Percentiles rank a stretch among this genome's conserved stretches.
These are phyloP conservation scores for Lepiota subincarnata DNA, from an alignment of 768 basidiomycete genomes.

Conservation along the genomic window DNA sequence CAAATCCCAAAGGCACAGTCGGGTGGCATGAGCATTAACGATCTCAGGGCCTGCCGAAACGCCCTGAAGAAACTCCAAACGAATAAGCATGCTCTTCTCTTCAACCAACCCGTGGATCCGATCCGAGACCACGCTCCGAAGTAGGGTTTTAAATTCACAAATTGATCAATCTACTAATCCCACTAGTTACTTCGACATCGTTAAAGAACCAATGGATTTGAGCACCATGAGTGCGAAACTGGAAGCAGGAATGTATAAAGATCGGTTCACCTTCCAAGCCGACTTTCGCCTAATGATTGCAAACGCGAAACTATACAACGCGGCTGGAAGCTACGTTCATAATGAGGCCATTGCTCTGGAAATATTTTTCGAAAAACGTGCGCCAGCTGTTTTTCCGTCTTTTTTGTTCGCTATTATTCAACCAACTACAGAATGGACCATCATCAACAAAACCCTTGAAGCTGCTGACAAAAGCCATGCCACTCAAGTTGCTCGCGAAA, in stretches of 20 bases:
- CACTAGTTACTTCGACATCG: slow-evolving; percentile 80
- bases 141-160: slow-evolving; percentile 37
- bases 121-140: slow-evolving; percentile 86
- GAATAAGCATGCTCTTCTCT: slow-evolving; percentile 70
- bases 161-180: slow-evolving; percentile 12
- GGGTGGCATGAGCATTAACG: slow-evolving; percentile 72
- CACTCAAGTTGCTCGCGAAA: slow-evolving; percentile 10
- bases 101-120: slow-evolving; percentile 94
- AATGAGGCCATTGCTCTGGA: slow-evolving; percentile 75
- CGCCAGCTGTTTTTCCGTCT: slow-evolving; percentile 24
- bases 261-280: slow-evolving; percentile 75
- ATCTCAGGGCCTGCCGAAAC: slow-evolving; percentile 70
- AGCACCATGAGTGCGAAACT: slow-evolving; percentile 85
- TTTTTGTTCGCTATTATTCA: not conserved
- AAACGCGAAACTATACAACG: slow-evolving; percentile 88
- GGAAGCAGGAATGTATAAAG: slow-evolving; percentile 79
- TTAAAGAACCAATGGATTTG: slow-evolving; percentile 94
- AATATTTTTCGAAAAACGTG: slow-evolving; percentile 82
- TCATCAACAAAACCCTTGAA: slow-evolving; percentile 81
- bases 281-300: slow-evolving; percentile 86
- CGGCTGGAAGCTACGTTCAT: slow-evolving; percentile 63
- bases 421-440: slow-evolving; percentile 69
- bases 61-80: slow-evolving; percentile 75
- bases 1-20: slow-evolving; percentile 67
- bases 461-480: slow-evolving; percentile 50